Percentiles rank a stretch among this genome's conserved stretches.
These are phyloP conservation scores for Plasmodium ovale DNA, from an alignment of 169 alveolate genomes.

Conservation along the genomic window DNA sequence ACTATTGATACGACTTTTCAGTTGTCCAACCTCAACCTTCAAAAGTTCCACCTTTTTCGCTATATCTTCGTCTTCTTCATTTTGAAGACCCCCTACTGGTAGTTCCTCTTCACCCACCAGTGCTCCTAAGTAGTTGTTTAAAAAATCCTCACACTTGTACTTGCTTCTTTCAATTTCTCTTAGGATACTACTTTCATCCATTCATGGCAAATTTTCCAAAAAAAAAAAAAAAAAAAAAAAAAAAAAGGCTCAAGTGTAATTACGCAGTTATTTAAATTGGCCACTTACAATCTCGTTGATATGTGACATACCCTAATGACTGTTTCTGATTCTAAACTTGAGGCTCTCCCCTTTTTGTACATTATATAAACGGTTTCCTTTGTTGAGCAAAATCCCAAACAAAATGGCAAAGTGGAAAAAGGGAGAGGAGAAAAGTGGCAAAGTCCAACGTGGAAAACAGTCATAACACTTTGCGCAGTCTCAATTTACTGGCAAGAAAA, in stretches of 20 bases:
- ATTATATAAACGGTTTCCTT: no score
- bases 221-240: not conserved
- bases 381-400: no score
- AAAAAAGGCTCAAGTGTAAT: not conserved
- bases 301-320: no score
- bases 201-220: not conserved
- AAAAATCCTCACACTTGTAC: slow-evolving; percentile 2
- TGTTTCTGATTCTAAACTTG: no score
- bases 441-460: no score
- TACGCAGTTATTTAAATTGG: no score
- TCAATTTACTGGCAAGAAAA: no score
- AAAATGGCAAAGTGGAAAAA: no score
- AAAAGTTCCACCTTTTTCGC: not conserved
- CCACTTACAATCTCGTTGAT: no score
- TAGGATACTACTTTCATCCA: slow-evolving; percentile 13
- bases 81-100: not conserved
- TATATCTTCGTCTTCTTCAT: slow-evolving; percentile 11
- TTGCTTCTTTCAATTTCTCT: not conserved
- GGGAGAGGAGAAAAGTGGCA: no score
- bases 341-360: no score
- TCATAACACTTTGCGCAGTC: no score
- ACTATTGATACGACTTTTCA: slow-evolving; percentile 9
- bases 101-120: not conserved
- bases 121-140: slow-evolving; percentile 22
- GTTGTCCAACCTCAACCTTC: not conserved